Conservation (phyloP, 2,329 filamentous ascomycete genomes). For the Endoconidiophora laricicola region DNA sequence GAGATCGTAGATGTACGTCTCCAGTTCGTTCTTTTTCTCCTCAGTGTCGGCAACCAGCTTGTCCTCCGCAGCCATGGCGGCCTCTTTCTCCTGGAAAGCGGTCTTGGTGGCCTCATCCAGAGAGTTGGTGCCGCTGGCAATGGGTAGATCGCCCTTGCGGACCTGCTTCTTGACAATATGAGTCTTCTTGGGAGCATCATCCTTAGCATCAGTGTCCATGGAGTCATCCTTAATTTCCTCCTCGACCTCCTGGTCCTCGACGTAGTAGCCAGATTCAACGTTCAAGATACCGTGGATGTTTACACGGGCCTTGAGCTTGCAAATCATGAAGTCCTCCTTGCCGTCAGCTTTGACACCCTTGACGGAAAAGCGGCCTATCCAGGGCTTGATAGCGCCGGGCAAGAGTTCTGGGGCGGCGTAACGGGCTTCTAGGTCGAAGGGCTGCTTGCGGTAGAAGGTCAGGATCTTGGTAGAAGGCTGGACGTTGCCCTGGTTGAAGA, state of each 20-base stretch:
- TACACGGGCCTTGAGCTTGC: slow-evolving; percentile 94
- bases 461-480: slow-evolving; percentile 98
- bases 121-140: slow-evolving; percentile 66
- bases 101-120: slow-evolving; percentile 55
- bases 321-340: slow-evolving; percentile 98
- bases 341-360: slow-evolving; percentile 90
- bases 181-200: slow-evolving; percentile 58
- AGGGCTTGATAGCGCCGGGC: slow-evolving; percentile 79
- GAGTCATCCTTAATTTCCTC: slow-evolving; percentile 66
- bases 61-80: slow-evolving; percentile 89
- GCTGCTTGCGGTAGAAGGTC: slow-evolving; percentile 96
- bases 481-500: slow-evolving; percentile 94
- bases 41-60: slow-evolving; percentile 97
- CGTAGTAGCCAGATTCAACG: slow-evolving; percentile 92
- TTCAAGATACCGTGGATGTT: slow-evolving; percentile 95
- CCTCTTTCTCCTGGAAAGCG: slow-evolving; percentile 62
- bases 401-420: slow-evolving; percentile 77
- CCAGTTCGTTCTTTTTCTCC: slow-evolving; percentile 99
- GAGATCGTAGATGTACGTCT: slow-evolving; percentile 93
- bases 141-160: slow-evolving; percentile 85
- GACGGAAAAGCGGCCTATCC: slow-evolving; percentile 95
- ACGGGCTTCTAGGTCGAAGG: slow-evolving; percentile 88
- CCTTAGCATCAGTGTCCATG: slow-evolving; percentile 37
- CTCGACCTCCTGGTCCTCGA: slow-evolving; percentile 94
- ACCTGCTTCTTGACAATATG: slow-evolving; percentile 99